Evolutionary conservation across 148 eudicot genomes (phyloP).

Genomic region (Amaranthus cruentus): DNA sequence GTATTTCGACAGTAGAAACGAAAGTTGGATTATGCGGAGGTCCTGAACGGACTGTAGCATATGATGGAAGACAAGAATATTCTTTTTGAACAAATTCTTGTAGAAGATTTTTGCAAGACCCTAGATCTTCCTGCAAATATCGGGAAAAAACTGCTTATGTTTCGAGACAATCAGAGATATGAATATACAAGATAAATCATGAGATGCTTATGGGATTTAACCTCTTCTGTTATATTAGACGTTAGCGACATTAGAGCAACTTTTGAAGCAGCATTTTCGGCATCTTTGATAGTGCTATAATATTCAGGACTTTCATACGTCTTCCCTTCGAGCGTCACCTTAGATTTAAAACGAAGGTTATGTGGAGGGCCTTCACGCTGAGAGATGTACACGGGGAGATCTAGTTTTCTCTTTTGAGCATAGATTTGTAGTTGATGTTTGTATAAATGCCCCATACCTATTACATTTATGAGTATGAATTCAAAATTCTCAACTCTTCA

Average conservation of each 20-base stretch:
- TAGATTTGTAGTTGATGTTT: constrained; percentile 61
- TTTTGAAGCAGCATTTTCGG: constrained; percentile 86
- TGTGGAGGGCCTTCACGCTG: constrained; percentile 78
- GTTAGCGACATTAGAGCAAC: constrained; percentile 47
- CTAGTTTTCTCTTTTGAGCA: constrained; percentile 58
- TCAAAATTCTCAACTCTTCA: background rate
- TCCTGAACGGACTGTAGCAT: constrained; percentile 47
- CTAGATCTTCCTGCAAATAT: constrained; percentile 43
- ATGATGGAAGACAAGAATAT: constrained; percentile 45
- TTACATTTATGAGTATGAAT: constrained; percentile 6
- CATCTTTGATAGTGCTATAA: constrained; percentile 59
- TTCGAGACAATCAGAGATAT: background rate
- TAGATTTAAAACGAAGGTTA: constrained; percentile 52
- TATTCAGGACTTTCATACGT: constrained; percentile 38
- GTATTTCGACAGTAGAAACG: constrained; percentile 48
- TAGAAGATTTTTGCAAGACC: constrained; percentile 56
- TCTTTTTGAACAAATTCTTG: constrained; percentile 57
- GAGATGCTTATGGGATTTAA: background rate
- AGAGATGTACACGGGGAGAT: constrained; percentile 49
- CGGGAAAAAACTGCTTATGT: background rate
- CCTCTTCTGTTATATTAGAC: constrained; percentile 48
- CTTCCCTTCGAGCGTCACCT: constrained; percentile 52
- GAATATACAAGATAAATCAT: constrained; percentile 1
- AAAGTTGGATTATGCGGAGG: constrained; percentile 53
- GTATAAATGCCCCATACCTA: constrained; percentile 53